Percentiles rank a stretch among this genome's conserved stretches.
These are phyloP conservation scores for Lenzites betulinus DNA, from an alignment of 768 basidiomycete genomes.

Conservation along the genomic window DNA sequence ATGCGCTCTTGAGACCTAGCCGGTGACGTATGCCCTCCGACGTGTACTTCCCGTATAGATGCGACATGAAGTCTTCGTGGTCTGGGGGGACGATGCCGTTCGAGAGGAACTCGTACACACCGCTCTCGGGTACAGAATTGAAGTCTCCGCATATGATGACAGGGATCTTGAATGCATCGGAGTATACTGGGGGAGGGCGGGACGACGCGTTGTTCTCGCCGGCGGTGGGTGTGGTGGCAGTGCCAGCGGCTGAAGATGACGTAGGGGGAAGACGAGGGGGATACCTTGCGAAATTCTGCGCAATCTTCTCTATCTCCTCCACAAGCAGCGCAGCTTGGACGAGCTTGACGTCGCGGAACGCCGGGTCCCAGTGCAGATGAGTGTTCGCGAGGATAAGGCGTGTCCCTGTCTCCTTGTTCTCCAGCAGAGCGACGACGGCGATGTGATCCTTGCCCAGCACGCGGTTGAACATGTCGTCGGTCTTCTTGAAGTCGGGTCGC, in stretches of 20 bases:
- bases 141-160: constrained; percentile 92
- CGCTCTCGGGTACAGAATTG: constrained; percentile 85
- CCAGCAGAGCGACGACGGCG: constrained; percentile 83
- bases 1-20: constrained; percentile 83
- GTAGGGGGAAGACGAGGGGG: constrained; percentile 62
- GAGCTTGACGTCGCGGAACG: constrained; percentile 94
- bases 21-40: constrained; percentile 81
- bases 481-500: constrained; percentile 92
- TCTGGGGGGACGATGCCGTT: constrained; percentile 67
- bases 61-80: constrained; percentile 91
- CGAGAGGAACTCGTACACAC: constrained; percentile 89
- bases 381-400: constrained; percentile 88
- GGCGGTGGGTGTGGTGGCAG: constrained; percentile 33
- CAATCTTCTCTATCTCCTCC: constrained; percentile 92
- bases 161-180: constrained; percentile 89
- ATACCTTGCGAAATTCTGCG: constrained; percentile 78
- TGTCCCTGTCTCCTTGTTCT: constrained; percentile 84
- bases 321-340: constrained; percentile 92
- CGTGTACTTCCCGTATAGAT: constrained; percentile 93
- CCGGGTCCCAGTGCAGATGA: constrained; percentile 93
- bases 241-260: constrained; percentile 31
- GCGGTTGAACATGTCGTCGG: constrained; percentile 99
- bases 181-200: constrained; percentile 66
- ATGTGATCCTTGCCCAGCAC: constrained; percentile 95
- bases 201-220: constrained; percentile 35